Conservation (phyloP, 2,329 filamentous ascomycete genomes). For the Juglanconis sp. region DNA sequence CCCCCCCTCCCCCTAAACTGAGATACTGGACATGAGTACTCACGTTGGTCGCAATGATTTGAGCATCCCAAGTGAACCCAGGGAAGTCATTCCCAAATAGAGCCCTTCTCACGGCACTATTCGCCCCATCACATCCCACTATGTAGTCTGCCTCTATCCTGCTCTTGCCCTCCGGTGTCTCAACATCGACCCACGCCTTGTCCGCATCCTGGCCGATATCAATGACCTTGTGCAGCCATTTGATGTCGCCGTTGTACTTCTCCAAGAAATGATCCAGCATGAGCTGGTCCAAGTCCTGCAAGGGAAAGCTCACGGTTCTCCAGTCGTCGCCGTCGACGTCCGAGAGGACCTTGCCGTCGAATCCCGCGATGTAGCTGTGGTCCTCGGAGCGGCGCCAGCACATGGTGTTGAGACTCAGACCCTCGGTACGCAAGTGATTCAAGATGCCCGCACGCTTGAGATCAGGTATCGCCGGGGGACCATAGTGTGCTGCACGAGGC, state of each 20-base stretch:
- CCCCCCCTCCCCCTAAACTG: not conserved
- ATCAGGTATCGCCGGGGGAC: slow-evolving; percentile 54
- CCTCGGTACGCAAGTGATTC: slow-evolving; percentile 36
- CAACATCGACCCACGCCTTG: slow-evolving; percentile 43
- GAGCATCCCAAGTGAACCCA: slow-evolving; percentile 56
- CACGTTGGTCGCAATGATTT: slow-evolving; percentile 62
- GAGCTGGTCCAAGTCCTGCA: slow-evolving; percentile 41
- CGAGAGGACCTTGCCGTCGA: slow-evolving; percentile 31
- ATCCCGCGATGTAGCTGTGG: slow-evolving; percentile 33
- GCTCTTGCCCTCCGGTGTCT: slow-evolving; percentile 34
- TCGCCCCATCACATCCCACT: slow-evolving; percentile 54
- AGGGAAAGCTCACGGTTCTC: slow-evolving; percentile 37
- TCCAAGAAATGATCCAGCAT: slow-evolving; percentile 39
- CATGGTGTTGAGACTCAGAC: slow-evolving; percentile 37
- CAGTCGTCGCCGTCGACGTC: slow-evolving; percentile 38
- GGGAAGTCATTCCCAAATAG: slow-evolving; percentile 56
- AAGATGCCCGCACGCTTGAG: slow-evolving; percentile 58
- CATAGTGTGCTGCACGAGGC: slow-evolving; percentile 62
- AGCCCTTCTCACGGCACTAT: slow-evolving; percentile 43
- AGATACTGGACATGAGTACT: slow-evolving; percentile 18
- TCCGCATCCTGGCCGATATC: slow-evolving; percentile 43
- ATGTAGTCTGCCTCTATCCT: slow-evolving; percentile 49
- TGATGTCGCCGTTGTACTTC: slow-evolving; percentile 33
- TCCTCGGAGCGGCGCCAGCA: slow-evolving; percentile 37
- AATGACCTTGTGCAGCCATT: slow-evolving; percentile 46